phyloP scores from a whole-genome alignment of 2,329 filamentous ascomycete genomes.

The Zelopaecilomyces penicillatus region DNA sequence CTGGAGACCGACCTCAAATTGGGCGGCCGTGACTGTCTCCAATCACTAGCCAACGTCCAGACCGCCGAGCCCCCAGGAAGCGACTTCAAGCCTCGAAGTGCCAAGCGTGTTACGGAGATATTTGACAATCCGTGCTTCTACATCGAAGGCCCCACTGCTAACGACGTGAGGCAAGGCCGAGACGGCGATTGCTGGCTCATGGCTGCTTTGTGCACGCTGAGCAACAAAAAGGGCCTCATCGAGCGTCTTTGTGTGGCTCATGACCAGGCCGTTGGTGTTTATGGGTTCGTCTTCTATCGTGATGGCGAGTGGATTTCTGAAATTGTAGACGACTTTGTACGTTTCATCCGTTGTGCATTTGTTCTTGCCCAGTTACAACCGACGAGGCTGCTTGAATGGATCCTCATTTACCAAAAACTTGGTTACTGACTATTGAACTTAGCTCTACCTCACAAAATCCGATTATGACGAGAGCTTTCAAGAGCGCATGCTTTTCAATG shows the following conservation, averaged over 20 bases:
- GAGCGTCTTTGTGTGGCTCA: conserved; percentile 65
- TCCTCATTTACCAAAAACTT: too few relatives aligned
- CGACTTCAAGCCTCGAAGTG: conserved; percentile 38
- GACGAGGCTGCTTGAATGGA: too few relatives aligned
- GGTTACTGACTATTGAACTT: background rate
- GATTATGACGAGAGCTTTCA: conserved; percentile 53
- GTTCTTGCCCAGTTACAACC: background rate
- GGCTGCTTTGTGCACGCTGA: conserved; percentile 68
- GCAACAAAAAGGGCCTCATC: conserved; percentile 63
- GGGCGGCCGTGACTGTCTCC: conserved; percentile 40
- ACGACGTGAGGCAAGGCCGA: conserved; percentile 70
- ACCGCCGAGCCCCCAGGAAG: conserved; percentile 15
- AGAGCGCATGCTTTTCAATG: conserved; percentile 36
- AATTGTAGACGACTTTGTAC: conserved; percentile 47
- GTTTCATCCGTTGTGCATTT: background rate
- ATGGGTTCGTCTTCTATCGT: conserved; percentile 77
- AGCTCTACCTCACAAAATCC: conserved; percentile 46
- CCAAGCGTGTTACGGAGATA: conserved; percentile 66
- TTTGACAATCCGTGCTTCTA: conserved; percentile 72
- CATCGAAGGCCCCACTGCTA: conserved; percentile 66
- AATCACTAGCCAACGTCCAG: conserved; percentile 31
- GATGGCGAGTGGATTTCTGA: conserved; percentile 65
- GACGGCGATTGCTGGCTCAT: conserved; percentile 84
- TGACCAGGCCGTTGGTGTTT: conserved; percentile 67
- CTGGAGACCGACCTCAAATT: conserved; percentile 68